phyloP scores from a whole-genome alignment of 768 basidiomycete genomes.

The Lyophyllum semitale region DNA sequence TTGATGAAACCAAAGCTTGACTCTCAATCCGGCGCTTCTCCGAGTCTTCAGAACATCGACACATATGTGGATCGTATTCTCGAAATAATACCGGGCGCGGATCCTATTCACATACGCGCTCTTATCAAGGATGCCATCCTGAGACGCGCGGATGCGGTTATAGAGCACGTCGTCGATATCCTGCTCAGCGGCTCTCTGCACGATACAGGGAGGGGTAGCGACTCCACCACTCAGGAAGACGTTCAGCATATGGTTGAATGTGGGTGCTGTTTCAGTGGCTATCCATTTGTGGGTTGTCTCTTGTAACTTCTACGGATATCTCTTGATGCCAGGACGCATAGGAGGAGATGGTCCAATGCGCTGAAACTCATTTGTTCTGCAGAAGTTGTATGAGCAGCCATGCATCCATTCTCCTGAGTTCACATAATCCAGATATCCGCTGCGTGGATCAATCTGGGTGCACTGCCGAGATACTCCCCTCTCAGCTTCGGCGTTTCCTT shows the following conservation, averaged over 20 bases:
- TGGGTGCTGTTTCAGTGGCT: conserved; percentile 80
- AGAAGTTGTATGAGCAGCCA: conserved; percentile 67
- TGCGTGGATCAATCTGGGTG: conserved; percentile 87
- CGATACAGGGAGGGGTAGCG: conserved; percentile 22
- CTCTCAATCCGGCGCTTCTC: not conserved
- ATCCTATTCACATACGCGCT: conserved; percentile 48
- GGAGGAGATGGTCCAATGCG: conserved; percentile 88
- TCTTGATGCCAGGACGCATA: conserved; percentile 28
- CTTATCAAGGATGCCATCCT: conserved; percentile 49
- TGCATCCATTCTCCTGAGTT: conserved; percentile 65
- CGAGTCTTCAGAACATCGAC: not conserved
- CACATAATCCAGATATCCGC: conserved; percentile 58
- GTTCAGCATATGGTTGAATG: conserved; percentile 68
- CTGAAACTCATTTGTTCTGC: conserved; percentile 90
- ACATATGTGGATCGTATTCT: conserved; percentile 49
- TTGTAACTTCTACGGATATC: not conserved
- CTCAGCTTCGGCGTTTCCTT: conserved; percentile 71
- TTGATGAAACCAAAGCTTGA: not conserved
- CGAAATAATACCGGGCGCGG: conserved; percentile 72
- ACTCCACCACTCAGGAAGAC: conserved; percentile 32
- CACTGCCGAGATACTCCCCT: conserved; percentile 61
- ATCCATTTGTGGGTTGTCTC: conserved; percentile 60
- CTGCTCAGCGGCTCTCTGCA: conserved; percentile 57
- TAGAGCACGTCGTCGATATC: conserved; percentile 56
- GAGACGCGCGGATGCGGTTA: conserved; percentile 37